Evolutionary conservation across 139 green algal species (phyloP), one percentile per base, ranked within the genome.

Genomic region (Haematococcus lacustris): DNA sequence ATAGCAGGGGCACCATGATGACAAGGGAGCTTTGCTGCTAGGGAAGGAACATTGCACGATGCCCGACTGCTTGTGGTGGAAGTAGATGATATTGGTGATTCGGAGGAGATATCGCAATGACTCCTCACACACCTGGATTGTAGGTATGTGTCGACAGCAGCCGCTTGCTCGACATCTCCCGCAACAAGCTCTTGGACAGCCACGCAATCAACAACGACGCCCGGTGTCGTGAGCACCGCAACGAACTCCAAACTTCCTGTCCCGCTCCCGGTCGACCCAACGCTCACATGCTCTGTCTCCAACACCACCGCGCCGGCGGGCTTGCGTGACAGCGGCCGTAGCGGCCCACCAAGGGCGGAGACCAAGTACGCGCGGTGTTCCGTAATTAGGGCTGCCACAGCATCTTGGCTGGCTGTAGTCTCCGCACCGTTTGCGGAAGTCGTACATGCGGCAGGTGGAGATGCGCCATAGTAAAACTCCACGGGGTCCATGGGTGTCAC

Each of bases 391-490:
- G 28, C 13, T 30, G 71, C 39, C 47, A 38, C 61, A n/a, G n/a
- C 9, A 21, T 28, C 21, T 53, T n/a, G n/a, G n/a, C n/a, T n/a
- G n/a, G n/a, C n/a, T n/a, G n/a, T n/a, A n/a, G n/a, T n/a, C n/a
- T n/a, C n/a, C n/a, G n/a, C n/a, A n/a, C n/a, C n/a, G n/a, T n/a
- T n/a, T n/a, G n/a, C n/a, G n/a, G n/a, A n/a, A n/a, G n/a, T n/a
- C n/a, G n/a, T n/a, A n/a, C n/a, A n/a, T n/a, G n/a, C n/a, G n/a
- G n/a, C n/a, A n/a, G n/a, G n/a, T n/a, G n/a, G n/a, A n/a, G n/a
- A n/a, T n/a, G n/a, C n/a, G n/a, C n/a, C n/a, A n/a, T 89, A 84
- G 70, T 83, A 93, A 1, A 94, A 68, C 38, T 91, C 87, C 51
- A 96, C 87, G 17, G 71, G 33, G 74, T 97, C 91, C 2, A 77